Evolutionary conservation across 2,329 filamentous ascomycete species (phyloP).

Genomic region (Epichloe elymi): DNA sequence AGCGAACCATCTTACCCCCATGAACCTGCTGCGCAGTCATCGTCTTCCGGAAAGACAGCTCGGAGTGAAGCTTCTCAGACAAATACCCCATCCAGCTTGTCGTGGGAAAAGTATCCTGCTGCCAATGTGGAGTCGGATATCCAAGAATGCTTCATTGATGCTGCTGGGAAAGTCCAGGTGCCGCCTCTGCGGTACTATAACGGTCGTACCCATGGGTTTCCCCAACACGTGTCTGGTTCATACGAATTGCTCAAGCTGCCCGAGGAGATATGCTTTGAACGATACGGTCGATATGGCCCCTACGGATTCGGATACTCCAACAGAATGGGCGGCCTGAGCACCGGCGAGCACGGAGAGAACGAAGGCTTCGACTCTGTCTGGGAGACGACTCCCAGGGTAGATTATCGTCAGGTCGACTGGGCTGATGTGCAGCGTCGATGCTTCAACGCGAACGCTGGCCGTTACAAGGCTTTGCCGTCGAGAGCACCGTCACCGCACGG

Average conservation of each 20-base stretch:
- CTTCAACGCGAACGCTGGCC: conserved; percentile 52
- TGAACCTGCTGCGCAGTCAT: conserved; percentile 27
- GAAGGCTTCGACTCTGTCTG: conserved; percentile 73
- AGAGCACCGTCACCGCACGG: conserved; percentile 31
- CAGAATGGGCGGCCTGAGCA: conserved; percentile 65
- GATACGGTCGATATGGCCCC: conserved; percentile 74
- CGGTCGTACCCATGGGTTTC: conserved; percentile 73
- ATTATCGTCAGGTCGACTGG: conserved; percentile 70
- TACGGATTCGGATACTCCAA: conserved; percentile 83
- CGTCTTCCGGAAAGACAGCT: conserved; percentile 8
- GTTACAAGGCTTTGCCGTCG: conserved; percentile 44
- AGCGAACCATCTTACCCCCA: conserved; percentile 77
- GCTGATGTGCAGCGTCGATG: conserved; percentile 65
- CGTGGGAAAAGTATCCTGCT: conserved; percentile 22
- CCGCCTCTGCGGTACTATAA: conserved; percentile 62
- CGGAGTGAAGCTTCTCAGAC: conserved; percentile 6
- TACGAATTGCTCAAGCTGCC: conserved; percentile 68
- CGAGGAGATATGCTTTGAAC: conserved; percentile 84
- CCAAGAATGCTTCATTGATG: conserved; percentile 68
- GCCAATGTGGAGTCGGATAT: conserved; percentile 35
- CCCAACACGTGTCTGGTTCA: conserved; percentile 74
- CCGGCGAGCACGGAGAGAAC: conserved; percentile 72
- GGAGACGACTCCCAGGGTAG: conserved; percentile 56
- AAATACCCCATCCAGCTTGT: conserved; percentile 12
- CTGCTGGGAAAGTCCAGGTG: conserved; percentile 47